Conservation (phyloP, 2,329 filamentous ascomycete genomes). For the Penicillium hesseltinei region DNA sequence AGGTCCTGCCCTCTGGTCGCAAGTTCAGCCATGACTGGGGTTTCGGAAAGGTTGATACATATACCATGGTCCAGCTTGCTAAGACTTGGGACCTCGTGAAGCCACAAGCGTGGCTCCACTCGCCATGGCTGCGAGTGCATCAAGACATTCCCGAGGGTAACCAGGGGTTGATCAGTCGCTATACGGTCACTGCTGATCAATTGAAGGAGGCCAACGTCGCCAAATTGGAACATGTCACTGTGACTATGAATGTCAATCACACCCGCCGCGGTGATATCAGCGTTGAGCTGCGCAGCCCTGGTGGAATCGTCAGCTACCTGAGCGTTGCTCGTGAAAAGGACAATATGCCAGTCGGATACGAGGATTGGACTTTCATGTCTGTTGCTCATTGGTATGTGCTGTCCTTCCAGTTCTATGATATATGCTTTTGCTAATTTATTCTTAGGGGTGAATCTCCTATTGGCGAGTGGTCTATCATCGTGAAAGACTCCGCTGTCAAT, state of each 20-base stretch:
- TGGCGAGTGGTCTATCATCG: constrained; percentile 85
- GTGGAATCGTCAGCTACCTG: constrained; percentile 78
- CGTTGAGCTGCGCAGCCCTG: constrained; percentile 84
- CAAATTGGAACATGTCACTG: constrained; percentile 87
- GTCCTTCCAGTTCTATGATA: not conserved
- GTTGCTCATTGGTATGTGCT: constrained; percentile 82
- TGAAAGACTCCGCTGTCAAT: constrained; percentile 82
- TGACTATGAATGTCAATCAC: constrained; percentile 96
- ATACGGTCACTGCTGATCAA: constrained; percentile 79
- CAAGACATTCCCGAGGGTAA: constrained; percentile 81
- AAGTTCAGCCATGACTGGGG: constrained; percentile 93
- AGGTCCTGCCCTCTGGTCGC: constrained; percentile 74
- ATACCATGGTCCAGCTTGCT: constrained; percentile 76
- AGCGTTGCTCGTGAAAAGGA: constrained; percentile 73
- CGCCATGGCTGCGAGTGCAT: constrained; percentile 89
- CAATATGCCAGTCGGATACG: constrained; percentile 66
- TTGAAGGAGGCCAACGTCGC: constrained; percentile 78
- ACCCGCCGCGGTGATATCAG: constrained; percentile 84
- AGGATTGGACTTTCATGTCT: constrained; percentile 98
- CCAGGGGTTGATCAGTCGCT: constrained; percentile 72
- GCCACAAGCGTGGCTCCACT: constrained; percentile 91
- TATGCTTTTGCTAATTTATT: constrained; percentile 34
- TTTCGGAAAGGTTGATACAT: constrained; percentile 92
- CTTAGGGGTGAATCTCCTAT: constrained; percentile 79
- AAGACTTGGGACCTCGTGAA: constrained; percentile 86